phyloP scores from a whole-genome alignment of 345 rosid species.

The Psidium friedrichsthalianum region DNA sequence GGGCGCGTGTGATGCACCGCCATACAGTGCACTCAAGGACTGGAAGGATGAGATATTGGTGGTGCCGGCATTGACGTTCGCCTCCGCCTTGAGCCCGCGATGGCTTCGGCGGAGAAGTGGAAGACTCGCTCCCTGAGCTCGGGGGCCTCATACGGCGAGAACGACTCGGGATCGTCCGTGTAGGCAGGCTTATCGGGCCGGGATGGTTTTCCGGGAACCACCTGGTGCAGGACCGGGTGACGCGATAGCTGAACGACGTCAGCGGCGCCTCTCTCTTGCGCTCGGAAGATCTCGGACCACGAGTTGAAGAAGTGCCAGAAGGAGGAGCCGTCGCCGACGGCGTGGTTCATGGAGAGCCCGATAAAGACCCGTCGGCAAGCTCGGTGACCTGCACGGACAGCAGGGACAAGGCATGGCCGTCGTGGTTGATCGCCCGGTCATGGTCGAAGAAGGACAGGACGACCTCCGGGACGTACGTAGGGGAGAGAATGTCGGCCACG shows the following conservation, averaged over 20 bases:
- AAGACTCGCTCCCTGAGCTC: conserved; percentile 44
- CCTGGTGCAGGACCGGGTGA: conserved; percentile 28
- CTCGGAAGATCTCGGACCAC: conserved; percentile 54
- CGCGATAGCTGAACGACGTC: conserved; percentile 13
- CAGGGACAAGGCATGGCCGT: conserved; percentile 47
- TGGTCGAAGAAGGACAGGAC: conserved; percentile 68
- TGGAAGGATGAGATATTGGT: conserved; percentile 63
- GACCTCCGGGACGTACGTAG: conserved; percentile 37
- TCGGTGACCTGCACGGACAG: conserved; percentile 54
- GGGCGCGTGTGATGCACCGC: conserved; percentile 42
- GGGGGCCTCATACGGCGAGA: conserved; percentile 37
- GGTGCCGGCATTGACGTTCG: conserved; percentile 32
- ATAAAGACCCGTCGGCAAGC: conserved; percentile 60
- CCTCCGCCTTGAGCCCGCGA: conserved; percentile 38
- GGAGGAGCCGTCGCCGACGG: conserved; percentile 53
- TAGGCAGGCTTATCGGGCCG: conserved; percentile 40
- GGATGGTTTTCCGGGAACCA: conserved; percentile 51
- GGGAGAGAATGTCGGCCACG: conserved; percentile 30
- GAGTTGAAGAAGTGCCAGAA: conserved; percentile 61
- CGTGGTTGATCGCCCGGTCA: conserved; percentile 39
- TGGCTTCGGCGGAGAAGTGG: conserved; percentile 44
- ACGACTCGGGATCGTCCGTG: conserved; percentile 30
- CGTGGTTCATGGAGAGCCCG: conserved; percentile 56
- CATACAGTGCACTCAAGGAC: conserved; percentile 47
- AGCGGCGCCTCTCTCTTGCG: conserved; percentile 5